Base-by-base conservation (phyloP, 1,284 basidiomycete genomes). In the Ceratobasidium sp. region DNA sequence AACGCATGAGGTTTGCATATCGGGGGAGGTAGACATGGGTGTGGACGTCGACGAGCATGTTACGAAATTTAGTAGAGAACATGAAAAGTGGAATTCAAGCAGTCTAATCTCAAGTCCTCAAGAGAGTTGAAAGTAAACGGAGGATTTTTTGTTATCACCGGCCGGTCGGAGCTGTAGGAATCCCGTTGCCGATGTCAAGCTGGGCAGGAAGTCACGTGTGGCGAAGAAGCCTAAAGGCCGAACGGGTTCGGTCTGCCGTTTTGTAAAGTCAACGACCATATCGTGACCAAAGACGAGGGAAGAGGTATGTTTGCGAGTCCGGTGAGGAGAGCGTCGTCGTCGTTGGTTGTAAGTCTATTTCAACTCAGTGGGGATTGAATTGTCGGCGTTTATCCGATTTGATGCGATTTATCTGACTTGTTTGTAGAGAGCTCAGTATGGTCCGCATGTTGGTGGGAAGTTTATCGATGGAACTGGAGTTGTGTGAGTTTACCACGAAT, bases 11-110 rank as follows among this genome's bases (percentile, higher is more conserved):
- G 0, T 89, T 85, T 20, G 90, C 90, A 83, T 94, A 94, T 67
- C 92, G 89, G 9, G 93, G 91, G 38, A 94, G 89, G 82, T 95
- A 96, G 77, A 95, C 89, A 81, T 95, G 94, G 12, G 93, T 93
- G 85, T 95, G 94, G 40, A 95, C 86, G 85, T 95, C 94, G 67
- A 95, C 89, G 61, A 93, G 87, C 26, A 84, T 79, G 48, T 54
- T 65, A 12, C 79, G 66, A 23, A 90, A 33, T 33, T 33, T 85
- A 59, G 82, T 82, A 69, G 83, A 82, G 1, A 85, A 78, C 57
- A 81, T 80, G 23, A n/a, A 54, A 48, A 23, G 46, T 9, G 44
- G 10, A 42, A 23, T 10, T 23, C n/a, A n/a, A 57, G 54, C n/a
- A 33, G 33, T 33, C 33, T 33, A 33, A 2, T 26, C 28, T 33